These are phyloP conservation scores for Ustulina deusta DNA, from an alignment of 2,329 filamentous ascomycete species.

Conservation along the genomic window DNA sequence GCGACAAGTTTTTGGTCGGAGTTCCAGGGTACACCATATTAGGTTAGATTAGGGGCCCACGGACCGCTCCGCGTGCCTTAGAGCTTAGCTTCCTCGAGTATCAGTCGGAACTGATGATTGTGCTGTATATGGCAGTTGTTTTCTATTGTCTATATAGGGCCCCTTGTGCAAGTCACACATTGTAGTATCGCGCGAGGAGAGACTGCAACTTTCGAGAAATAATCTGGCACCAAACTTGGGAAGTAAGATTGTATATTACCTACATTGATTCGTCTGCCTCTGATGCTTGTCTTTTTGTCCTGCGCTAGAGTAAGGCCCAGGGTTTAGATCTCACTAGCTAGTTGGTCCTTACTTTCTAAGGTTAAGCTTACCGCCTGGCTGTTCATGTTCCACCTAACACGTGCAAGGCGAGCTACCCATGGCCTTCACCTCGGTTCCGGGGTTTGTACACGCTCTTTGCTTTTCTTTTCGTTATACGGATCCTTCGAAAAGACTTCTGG, in stretches of 20 bases:
- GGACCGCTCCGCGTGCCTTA: constrained; percentile 24
- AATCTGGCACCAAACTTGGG: not conserved
- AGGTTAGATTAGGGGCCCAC: constrained; percentile 5
- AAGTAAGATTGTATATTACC: not conserved
- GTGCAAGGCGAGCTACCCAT: constrained; percentile 24
- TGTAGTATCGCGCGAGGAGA: not conserved
- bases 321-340: not conserved
- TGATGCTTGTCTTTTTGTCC: constrained; percentile 1
- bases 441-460: not conserved
- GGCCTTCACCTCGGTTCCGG: constrained; percentile 14
- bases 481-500: constrained; percentile 29
- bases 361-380: constrained; percentile 33
- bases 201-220: not conserved
- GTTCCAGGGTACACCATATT: not conserved
- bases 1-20: not conserved
- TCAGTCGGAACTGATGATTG: not conserved
- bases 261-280: no score
- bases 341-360: not conserved
- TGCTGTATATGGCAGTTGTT: not conserved
- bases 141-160: not conserved
- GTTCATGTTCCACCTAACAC: constrained; percentile 30
- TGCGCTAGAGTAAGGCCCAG: not conserved
- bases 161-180: not conserved
- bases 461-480: constrained; percentile 21
- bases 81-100: constrained; percentile 15